A percentile compares a stretch with the other conserved stretches of the same genome.
These are phyloP conservation scores for Pistacia vera DNA, from an alignment of 345 rosid species.

Conservation along the genomic window DNA sequence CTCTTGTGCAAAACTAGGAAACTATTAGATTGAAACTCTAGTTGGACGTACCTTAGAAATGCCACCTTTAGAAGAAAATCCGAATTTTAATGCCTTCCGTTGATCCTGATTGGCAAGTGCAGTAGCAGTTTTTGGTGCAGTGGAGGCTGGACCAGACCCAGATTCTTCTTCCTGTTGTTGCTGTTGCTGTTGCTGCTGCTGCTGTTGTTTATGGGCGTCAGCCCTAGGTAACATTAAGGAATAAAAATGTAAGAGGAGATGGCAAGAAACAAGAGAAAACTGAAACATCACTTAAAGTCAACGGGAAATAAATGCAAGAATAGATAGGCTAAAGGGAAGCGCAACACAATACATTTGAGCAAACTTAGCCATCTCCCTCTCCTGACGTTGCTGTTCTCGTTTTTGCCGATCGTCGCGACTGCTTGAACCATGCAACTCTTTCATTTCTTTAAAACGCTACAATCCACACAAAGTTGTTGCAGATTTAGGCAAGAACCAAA, in stretches of 20 bases:
- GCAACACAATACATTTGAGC: slow-evolving; percentile 39
- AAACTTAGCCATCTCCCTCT: slow-evolving; percentile 92
- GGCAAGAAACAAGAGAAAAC: neutral
- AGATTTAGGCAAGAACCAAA: neutral
- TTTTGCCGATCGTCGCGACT: slow-evolving; percentile 93
- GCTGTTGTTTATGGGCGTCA: slow-evolving; percentile 79
- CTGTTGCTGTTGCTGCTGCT: slow-evolving; percentile 51
- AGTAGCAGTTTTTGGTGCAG: slow-evolving; percentile 38
- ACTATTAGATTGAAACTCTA: neutral
- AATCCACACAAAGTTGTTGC: slow-evolving; percentile 12
- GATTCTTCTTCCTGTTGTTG: slow-evolving; percentile 53
- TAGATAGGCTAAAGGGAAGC: neutral
- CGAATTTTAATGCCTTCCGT: slow-evolving; percentile 82
- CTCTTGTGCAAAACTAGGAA: too few species aligned
- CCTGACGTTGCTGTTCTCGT: slow-evolving; percentile 85
- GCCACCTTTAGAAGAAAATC: slow-evolving; percentile 75
- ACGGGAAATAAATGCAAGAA: neutral
- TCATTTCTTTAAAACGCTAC: slow-evolving; percentile 98
- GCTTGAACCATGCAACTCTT: slow-evolving; percentile 82
- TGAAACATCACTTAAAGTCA: neutral
- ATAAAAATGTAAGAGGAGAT: slow-evolving; percentile 3
- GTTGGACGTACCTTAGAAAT: slow-evolving; percentile 61
- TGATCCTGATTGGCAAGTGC: slow-evolving; percentile 74
- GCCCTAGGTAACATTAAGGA: slow-evolving; percentile 49
- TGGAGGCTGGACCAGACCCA: slow-evolving; percentile 37